Base-by-base conservation (phyloP, 768 basidiomycete genomes). In the Rhizopogon vulgaris region DNA sequence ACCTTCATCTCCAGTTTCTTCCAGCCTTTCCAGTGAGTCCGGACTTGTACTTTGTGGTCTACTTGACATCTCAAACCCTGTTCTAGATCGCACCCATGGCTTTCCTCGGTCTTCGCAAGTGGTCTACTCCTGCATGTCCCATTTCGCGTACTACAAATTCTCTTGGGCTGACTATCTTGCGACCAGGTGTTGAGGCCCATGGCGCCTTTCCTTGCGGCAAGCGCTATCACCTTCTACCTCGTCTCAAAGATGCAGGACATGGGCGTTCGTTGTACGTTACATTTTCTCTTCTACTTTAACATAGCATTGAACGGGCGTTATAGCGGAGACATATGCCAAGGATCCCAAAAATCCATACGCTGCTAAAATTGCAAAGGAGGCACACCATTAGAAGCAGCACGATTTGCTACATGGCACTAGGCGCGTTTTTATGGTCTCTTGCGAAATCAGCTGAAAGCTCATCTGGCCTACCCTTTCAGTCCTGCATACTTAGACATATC, bases 341-440 rank as follows among this genome's bases (percentile, higher is more conserved):
- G 86, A 91, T 66, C 80, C 89, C 32, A 82, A 82, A 64, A 92
- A 92, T 77, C 90, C 89, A 36, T 88, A 90, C 69, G 85, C 84
- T 9, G 82, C 82, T 22, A 78, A 85, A 63, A 80, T 90, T 52
- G 86, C 90, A 49, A 82, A 79, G 65, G 78, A 85, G 64, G 62
- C 61, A n/a, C 74, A 73, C 45, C 73, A 75, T 36, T 73, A 65
- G 58, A 38, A 41, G 40, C 15, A 18, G n/a, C 10, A 10, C 9
- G 47, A n/a, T 17, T 17, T 9, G 17, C 11, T 39, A 22, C 18
- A 18, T 17, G 38, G 38, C 11, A 39, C 18, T 18, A 39, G 38
- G 38, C 18, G 38, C 38, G 38, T 39, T 22, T 4, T 12, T 11
- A 39, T 22, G 4, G 2, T 39, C 17, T 8, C 9, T 38, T 38